phyloP scores from a whole-genome alignment of 495 filamentous ascomycete species.

The Melanomma pulvis-pyrius region DNA sequence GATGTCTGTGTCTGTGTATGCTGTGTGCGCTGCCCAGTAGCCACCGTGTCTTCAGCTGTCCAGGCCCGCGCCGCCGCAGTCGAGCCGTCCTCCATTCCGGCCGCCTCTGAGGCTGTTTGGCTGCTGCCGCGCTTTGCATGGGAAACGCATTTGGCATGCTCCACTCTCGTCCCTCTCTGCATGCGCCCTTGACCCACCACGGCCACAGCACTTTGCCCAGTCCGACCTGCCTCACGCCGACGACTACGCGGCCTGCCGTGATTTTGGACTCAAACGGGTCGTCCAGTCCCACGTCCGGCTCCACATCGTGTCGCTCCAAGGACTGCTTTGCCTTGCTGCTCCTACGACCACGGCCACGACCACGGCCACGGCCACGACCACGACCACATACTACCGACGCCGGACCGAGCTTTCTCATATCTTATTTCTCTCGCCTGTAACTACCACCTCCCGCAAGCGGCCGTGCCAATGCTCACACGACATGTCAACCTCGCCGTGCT shows the following conservation, averaged over 20 bases:
- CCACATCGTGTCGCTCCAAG: too few relatives aligned
- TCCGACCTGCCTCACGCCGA: not conserved
- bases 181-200: not conserved
- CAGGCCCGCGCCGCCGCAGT: too few relatives aligned
- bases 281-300: not conserved
- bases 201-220: not conserved
- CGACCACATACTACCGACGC: not conserved
- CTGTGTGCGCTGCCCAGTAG: too few relatives aligned
- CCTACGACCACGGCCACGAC: too few relatives aligned
- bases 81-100: too few relatives aligned
- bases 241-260: not conserved
- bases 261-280: not conserved
- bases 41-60: too few relatives aligned
- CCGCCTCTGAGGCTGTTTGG: not conserved
- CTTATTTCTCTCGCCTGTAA: not conserved
- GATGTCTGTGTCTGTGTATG: too few relatives aligned
- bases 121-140: not conserved
- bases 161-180: not conserved
- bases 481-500: not conserved
- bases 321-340: too few relatives aligned
- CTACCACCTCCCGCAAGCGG: constrained; percentile 11
- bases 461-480: constrained; percentile 8
- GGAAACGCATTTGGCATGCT: not conserved
- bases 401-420: not conserved
- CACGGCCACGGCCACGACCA: too few relatives aligned